Conservation (phyloP, 2,329 filamentous ascomycete genomes). For the Botrytis fabae region DNA sequence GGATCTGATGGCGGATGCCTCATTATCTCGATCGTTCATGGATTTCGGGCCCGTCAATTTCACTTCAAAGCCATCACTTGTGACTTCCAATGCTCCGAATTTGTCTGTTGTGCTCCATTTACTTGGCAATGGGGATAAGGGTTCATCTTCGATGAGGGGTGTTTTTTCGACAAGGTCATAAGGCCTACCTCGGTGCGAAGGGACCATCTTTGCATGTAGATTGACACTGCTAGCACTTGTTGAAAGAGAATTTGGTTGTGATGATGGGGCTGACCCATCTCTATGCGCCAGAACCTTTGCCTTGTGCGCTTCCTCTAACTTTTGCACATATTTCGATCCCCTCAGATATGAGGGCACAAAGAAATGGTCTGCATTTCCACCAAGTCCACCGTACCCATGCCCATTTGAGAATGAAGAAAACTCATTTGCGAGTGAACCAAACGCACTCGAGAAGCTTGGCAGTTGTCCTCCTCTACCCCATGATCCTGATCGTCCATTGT, state of each 20-base stretch:
- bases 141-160: slow-evolving; percentile 60
- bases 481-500: slow-evolving; percentile 33
- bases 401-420: slow-evolving; percentile 34
- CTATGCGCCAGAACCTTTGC: slow-evolving; percentile 55
- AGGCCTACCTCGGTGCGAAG: slow-evolving; percentile 73
- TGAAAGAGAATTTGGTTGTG: slow-evolving; percentile 50
- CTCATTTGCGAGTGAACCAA: slow-evolving; percentile 35
- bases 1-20: slow-evolving; percentile 79
- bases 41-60: slow-evolving; percentile 54
- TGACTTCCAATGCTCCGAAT: slow-evolving; percentile 69
- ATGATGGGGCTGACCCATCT: slow-evolving; percentile 46
- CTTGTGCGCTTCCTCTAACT: slow-evolving; percentile 69
- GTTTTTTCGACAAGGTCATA: slow-evolving; percentile 82
- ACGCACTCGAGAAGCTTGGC: slow-evolving; percentile 41
- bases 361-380: slow-evolving; percentile 50
- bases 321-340: slow-evolving; percentile 74
- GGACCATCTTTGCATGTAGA: slow-evolving; percentile 57
- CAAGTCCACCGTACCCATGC: slow-evolving; percentile 31
- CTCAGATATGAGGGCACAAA: slow-evolving; percentile 84
- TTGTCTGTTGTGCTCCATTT: slow-evolving; percentile 83
- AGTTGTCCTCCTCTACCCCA: slow-evolving; percentile 37
- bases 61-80: slow-evolving; percentile 72
- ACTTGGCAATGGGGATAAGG: slow-evolving; percentile 70
- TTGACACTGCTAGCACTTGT: slow-evolving; percentile 55
- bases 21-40: slow-evolving; percentile 58